These are phyloP conservation scores for Apium graveolens DNA, from an alignment of 129 eudicot genomes.

Conservation along the genomic window DNA sequence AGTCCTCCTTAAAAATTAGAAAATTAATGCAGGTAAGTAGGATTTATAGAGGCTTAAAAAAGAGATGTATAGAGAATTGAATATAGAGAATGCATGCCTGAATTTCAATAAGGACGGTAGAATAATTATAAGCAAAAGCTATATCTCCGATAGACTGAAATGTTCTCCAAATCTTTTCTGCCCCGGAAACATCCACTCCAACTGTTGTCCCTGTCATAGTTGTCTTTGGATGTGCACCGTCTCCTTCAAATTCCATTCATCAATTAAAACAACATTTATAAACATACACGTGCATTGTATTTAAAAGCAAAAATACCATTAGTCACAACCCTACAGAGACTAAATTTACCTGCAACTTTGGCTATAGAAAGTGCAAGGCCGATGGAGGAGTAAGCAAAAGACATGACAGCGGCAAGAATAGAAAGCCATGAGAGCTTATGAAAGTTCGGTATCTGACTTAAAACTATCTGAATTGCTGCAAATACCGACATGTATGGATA, in stretches of 20 bases:
- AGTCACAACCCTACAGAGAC: background rate
- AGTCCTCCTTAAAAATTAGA: too few relatives aligned
- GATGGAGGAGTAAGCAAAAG: slow-evolving; percentile 72
- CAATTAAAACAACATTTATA: background rate
- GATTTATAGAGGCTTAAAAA: too few relatives aligned
- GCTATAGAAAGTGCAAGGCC: slow-evolving; percentile 80
- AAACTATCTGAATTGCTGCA: slow-evolving; percentile 42
- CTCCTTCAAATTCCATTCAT: slow-evolving; percentile 17
- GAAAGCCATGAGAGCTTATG: slow-evolving; percentile 85
- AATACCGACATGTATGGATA: slow-evolving; percentile 56
- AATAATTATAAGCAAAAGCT: slow-evolving; percentile 79
- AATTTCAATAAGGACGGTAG: slow-evolving; percentile 78
- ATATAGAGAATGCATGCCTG: slow-evolving; percentile 40
- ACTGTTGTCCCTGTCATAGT: slow-evolving; percentile 57
- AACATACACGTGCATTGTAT: too few relatives aligned
- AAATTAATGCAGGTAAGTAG: background rate
- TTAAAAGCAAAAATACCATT: too few relatives aligned
- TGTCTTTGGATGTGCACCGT: slow-evolving; percentile 43
- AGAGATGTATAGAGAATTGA: too few relatives aligned
- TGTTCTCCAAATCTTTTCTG: slow-evolving; percentile 71
- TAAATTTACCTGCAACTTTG: slow-evolving; percentile 35
- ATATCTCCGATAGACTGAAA: slow-evolving; percentile 88
- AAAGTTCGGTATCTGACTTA: slow-evolving; percentile 73
- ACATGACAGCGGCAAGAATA: slow-evolving; percentile 77
- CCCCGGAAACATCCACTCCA: slow-evolving; percentile 41